phyloP scores from a whole-genome alignment of 768 basidiomycete genomes.

The Boletus patriciae region DNA sequence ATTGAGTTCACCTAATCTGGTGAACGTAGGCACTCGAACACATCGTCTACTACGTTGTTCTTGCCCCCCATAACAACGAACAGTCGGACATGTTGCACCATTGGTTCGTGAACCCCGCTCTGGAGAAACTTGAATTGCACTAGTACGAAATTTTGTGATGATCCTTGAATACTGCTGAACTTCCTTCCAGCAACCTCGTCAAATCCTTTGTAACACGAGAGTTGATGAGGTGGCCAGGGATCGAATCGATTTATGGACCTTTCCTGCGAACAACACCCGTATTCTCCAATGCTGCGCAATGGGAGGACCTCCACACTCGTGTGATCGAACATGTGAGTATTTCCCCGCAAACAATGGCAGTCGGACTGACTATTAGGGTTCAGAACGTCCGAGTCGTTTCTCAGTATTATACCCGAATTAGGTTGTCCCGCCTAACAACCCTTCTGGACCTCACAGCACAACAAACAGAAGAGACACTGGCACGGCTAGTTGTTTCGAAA shows the following conservation, averaged over 20 bases:
- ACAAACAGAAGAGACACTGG: constrained; percentile 86
- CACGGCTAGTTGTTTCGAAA: constrained; percentile 86
- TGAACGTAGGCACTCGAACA: constrained; percentile 79
- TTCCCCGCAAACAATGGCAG: neutral
- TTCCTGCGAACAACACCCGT: constrained; percentile 79
- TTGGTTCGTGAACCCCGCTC: constrained; percentile 72
- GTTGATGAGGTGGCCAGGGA: constrained; percentile 96
- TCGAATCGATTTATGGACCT: constrained; percentile 83
- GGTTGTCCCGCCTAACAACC: constrained; percentile 74
- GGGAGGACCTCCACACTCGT: constrained; percentile 94
- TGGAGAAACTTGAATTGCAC: constrained; percentile 80
- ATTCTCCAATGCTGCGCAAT: constrained; percentile 75
- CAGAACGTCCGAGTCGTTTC: constrained; percentile 96
- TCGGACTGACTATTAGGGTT: constrained; percentile 1
- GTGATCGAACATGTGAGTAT: constrained; percentile 91
- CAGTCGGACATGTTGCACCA: constrained; percentile 96
- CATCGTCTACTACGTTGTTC: constrained; percentile 91
- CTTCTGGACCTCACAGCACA: constrained; percentile 82
- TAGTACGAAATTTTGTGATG: constrained; percentile 52
- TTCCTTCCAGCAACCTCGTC: constrained; percentile 70
- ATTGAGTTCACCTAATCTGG: constrained; percentile 4
- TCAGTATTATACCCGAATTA: constrained; percentile 93
- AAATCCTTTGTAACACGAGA: constrained; percentile 94
- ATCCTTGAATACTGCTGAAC: constrained; percentile 3
- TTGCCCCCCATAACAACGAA: constrained; percentile 94